A percentile compares a stretch with the other conserved stretches of the same genome.
These are phyloP conservation scores for Pseudogymnoascus sp. DNA, from an alignment of 2,329 filamentous ascomycete species.

Conservation along the genomic window DNA sequence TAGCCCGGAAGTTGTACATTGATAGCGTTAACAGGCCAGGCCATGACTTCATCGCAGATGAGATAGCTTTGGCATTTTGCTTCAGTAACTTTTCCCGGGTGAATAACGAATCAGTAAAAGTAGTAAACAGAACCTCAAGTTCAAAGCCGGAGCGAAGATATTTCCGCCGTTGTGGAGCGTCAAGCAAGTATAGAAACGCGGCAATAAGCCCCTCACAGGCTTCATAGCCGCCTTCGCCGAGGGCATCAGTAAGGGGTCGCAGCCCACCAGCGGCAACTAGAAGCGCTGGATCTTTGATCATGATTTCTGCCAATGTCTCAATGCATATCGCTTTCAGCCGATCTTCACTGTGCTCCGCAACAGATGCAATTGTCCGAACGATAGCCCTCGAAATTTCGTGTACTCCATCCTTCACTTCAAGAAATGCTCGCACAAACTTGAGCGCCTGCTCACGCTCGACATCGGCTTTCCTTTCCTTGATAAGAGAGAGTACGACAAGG, in stretches of 20 bases:
- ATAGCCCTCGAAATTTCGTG: conserved; percentile 80
- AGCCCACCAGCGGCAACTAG: conserved; percentile 79
- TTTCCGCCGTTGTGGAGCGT: conserved; percentile 70
- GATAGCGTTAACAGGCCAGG: conserved; percentile 81
- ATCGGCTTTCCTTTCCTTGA: conserved; percentile 94
- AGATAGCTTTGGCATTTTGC: conserved; percentile 85
- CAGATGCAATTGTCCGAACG: conserved; percentile 80
- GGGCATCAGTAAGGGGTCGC: conserved; percentile 78
- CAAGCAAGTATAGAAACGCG: conserved; percentile 83
- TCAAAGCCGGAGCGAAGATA: conserved; percentile 85
- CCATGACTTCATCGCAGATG: conserved; percentile 88
- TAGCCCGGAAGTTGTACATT: conserved; percentile 78
- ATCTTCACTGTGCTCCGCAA: conserved; percentile 66
- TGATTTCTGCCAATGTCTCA: conserved; percentile 84
- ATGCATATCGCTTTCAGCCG: conserved; percentile 83
- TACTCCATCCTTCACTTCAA: conserved; percentile 90
- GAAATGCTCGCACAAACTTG: conserved; percentile 89
- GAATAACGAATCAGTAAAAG: conserved; percentile 76
- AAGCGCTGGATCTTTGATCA: conserved; percentile 76
- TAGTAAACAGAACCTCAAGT: conserved; percentile 79
- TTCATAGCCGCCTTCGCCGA: conserved; percentile 85
- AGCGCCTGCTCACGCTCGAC: conserved; percentile 94
- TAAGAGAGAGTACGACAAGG: conserved; percentile 81
- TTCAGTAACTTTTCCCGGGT: conserved; percentile 59
- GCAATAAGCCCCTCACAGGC: conserved; percentile 82